Evolutionary conservation across 2,329 filamentous ascomycete genomes (phyloP), one percentile per base, ranked within the genome.

Genomic region (Penicillium freii): DNA sequence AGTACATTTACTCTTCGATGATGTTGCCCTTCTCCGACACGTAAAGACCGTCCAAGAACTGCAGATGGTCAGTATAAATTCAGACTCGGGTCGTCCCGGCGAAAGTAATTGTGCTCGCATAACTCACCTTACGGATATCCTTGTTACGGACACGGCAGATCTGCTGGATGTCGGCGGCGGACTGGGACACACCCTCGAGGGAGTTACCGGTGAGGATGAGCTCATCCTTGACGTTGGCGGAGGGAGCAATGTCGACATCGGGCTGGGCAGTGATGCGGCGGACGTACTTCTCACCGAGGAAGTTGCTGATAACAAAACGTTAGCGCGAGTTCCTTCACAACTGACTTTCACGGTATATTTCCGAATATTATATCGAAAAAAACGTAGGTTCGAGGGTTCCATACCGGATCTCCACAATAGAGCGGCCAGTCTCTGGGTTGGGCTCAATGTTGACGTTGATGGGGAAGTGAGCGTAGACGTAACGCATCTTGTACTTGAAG

Each of bases 401-500:
- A 73, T 87, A 93, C 89, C 94, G 89, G 85, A 99, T 97, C 88
- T 99, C 94, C 77, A 99, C 90, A 82, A 96, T 90, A 78, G 76
- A 89, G 72, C 88, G 81, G 71, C 88, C 92, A 65, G 91, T 94
- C 84, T 97, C 94, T 76, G 80, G 79, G 87, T 93, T 93, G 89
- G 97, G 92, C 75, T 96, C 92, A 71, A 99, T 81, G 86, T 97
- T 97, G 84, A 99, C 93, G 87, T 99, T 99, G 91, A 99, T 99
- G 82, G 94, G 94, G 79, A 99, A 99, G 89, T 99, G 94, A 79
- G 94, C 94, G 81, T 99, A 99, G 82, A 99, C 94, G 85, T 99
- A 99, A 77, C 95, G 91, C 93, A 99, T 97, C 91, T 99, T 99
- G 90, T 99, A 99, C 85, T 95, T 95, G 91, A 89, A 99, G 72